Evolutionary conservation across 352 stramenopile species (phyloP), one percentile per base, ranked within the genome.

Genomic region (Pythium monospermum): DNA sequence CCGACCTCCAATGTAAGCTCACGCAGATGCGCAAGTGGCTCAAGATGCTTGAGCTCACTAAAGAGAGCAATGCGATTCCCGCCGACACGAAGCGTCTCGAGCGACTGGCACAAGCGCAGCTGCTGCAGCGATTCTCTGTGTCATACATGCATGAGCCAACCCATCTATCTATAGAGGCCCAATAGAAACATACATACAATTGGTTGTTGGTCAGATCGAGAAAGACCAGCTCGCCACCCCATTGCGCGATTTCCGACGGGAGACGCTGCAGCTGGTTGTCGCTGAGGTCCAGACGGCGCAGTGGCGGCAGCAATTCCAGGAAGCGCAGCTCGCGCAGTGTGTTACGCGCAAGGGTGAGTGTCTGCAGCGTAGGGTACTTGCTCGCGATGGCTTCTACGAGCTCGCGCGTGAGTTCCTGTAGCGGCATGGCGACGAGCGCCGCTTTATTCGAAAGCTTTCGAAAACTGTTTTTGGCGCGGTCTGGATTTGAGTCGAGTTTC

Each of bases 221-320:
- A 42, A 79, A 70, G 39, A 52, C 48, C 46, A 90, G 66, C 21
- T 59, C 21, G 1, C 59, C 52, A 21, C 74, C 62, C 57, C 74
- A 81, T 2, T 43, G 16, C 37, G 55, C 60, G 30, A 73, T 59
- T 32, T 76, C 61, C 0, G 43, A 2, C 1, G 80, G 76, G 38
- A 91, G 45, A 21, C 42, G 26, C 1, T 26, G 21, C 33, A 91
- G 62, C 10, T 53, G 63, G 40, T 91, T 91, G 31, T 37, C 51
- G 58, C 76, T 84, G 30, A 91, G 51, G 53, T 91, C 76, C 42
- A 88, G 59, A 19, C 73, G 68, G 22, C 54, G 62, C 49, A 91
- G 55, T 19, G 47, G 49, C n/a, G 66, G 66, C 40, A 91, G 59
- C 48, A 76, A 41, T 59, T 72, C 64, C 40, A 91, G 59, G 38